phyloP scores from a whole-genome alignment of 306 rosid genomes.

The Prunus davidiana region DNA sequence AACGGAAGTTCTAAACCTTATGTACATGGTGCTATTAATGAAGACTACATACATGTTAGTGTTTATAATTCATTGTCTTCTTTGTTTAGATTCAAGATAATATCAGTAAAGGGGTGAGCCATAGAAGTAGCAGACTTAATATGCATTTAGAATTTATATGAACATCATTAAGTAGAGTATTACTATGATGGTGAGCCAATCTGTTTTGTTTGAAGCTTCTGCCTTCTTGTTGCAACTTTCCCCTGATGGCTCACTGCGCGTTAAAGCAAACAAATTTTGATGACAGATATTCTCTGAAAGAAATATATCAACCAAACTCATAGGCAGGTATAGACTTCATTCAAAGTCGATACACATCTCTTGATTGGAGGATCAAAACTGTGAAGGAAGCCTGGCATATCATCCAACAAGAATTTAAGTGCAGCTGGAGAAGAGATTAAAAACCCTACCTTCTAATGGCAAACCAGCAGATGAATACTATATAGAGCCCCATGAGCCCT shows the following conservation, averaged over 20 bases:
- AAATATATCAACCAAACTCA: not conserved
- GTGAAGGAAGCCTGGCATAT: not conserved
- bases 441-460: conserved; percentile 78
- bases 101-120: no score
- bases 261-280: not conserved
- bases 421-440: not conserved
- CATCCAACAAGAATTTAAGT: not conserved
- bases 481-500: conserved; percentile 96
- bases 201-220: conserved; percentile 47
- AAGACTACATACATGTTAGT: no score
- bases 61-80: no score
- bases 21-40: no score
- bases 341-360: no score
- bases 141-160: no score
- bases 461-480: conserved; percentile 92
- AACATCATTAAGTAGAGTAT: not conserved
- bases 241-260: conserved; percentile 75
- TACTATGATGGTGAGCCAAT: conserved; percentile 93
- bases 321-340: not conserved
- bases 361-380: not conserved
- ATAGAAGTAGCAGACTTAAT: no score
- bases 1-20: no score
- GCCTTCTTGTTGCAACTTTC: conserved; percentile 60
- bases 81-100: no score
- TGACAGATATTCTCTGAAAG: not conserved